These are phyloP conservation scores for Pyrrhoderma lamaoense DNA, from an alignment of 1,284 basidiomycete genomes.

Conservation along the genomic window DNA sequence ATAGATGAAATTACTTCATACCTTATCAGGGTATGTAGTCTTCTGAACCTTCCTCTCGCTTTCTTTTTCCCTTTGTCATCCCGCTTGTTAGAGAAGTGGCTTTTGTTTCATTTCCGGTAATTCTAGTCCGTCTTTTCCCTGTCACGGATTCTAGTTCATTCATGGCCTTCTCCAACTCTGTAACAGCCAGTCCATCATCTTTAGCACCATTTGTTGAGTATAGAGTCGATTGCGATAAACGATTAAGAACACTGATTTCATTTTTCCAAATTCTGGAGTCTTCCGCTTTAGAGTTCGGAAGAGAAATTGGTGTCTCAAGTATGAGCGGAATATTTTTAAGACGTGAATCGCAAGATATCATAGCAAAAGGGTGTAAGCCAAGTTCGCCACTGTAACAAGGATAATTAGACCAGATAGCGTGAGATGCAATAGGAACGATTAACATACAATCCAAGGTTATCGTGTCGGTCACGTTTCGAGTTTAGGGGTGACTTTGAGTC, in stretches of 20 bases:
- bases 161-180: too few species aligned
- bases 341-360: constrained; percentile 63
- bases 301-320: constrained; percentile 72
- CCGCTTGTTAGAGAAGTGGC: too few species aligned
- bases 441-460: constrained; percentile 75
- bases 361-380: constrained; percentile 55
- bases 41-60: too few species aligned
- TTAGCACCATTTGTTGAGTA: too few species aligned
- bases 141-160: too few species aligned
- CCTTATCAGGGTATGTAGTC: too few species aligned
- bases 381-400: constrained; percentile 50
- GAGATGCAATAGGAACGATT: background rate
- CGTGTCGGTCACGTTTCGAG: constrained; percentile 71
- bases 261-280: constrained; percentile 59
- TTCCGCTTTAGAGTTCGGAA: constrained; percentile 29
- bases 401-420: background rate
- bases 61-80: too few species aligned
- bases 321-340: constrained; percentile 70
- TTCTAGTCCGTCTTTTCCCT: too few species aligned
- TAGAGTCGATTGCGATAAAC: constrained; percentile 30
- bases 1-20: too few species aligned
- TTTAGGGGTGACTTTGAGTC: constrained; percentile 66
- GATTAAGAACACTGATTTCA: constrained; percentile 60
- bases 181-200: too few species aligned
- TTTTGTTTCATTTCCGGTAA: too few species aligned